Evolutionary conservation across 495 filamentous ascomycete genomes (phyloP).

Genomic region (Penicillium longicatenatum): DNA sequence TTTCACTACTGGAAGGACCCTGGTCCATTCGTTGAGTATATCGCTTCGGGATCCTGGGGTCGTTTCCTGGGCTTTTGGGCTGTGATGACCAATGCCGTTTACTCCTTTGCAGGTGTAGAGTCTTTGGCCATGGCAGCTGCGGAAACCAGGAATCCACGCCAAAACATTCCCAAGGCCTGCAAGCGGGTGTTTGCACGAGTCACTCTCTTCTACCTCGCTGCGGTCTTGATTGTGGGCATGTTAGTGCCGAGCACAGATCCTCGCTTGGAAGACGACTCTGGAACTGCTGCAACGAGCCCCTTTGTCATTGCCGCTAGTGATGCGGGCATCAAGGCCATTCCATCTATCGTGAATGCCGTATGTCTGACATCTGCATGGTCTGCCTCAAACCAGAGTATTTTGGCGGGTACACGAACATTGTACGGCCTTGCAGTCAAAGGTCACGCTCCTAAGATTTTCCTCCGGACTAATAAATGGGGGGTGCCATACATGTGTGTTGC

Average conservation of each 20-base stretch:
- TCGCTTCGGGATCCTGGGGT: constrained; percentile 39
- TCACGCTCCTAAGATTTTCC: constrained; percentile 49
- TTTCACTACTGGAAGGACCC: constrained; percentile 56
- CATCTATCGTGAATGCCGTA: constrained; percentile 56
- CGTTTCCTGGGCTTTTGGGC: constrained; percentile 61
- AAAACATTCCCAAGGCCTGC: constrained; percentile 48
- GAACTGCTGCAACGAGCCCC: constrained; percentile 46
- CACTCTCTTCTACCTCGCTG: constrained; percentile 45
- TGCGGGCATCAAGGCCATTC: constrained; percentile 44
- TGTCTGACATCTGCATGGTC: constrained; percentile 50
- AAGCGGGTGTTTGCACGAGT: constrained; percentile 48
- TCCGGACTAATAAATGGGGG: constrained; percentile 60
- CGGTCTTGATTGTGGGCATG: constrained; percentile 49
- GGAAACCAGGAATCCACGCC: constrained; percentile 45
- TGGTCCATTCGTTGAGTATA: constrained; percentile 53
- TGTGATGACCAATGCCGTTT: constrained; percentile 60
- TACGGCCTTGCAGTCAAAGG: constrained; percentile 48
- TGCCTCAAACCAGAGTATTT: constrained; percentile 52
- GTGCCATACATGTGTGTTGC: constrained; percentile 60
- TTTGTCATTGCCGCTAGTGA: constrained; percentile 55
- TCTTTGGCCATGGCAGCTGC: constrained; percentile 54
- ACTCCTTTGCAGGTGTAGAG: constrained; percentile 59
- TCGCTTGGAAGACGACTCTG: constrained; percentile 45
- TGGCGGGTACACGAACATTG: constrained; percentile 49
- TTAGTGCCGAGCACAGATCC: constrained; percentile 50